Conservation (phyloP, 2,329 filamentous ascomycete species). For the Shiraia sp. region DNA sequence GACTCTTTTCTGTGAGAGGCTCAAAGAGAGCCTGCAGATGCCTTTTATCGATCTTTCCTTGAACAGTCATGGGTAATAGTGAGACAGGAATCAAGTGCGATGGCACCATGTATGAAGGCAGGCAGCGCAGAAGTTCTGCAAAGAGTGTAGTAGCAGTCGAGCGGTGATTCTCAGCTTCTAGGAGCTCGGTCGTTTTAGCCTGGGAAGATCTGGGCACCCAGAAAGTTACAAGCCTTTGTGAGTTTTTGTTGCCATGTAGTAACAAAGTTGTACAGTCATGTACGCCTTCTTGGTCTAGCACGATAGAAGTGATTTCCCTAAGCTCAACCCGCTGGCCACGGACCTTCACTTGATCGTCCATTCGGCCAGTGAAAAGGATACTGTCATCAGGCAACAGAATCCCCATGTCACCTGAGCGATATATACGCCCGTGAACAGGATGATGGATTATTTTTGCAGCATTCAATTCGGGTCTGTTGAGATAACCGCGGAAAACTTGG, state of each 20-base stretch:
- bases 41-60: constrained; percentile 73
- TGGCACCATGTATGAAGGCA: constrained; percentile 82
- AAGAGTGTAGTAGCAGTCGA: constrained; percentile 53
- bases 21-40: constrained; percentile 56
- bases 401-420: constrained; percentile 81
- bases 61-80: constrained; percentile 69
- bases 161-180: constrained; percentile 43
- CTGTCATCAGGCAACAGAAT: constrained; percentile 77
- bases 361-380: constrained; percentile 71
- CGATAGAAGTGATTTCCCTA: constrained; percentile 69
- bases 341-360: constrained; percentile 81
- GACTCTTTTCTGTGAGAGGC: constrained; percentile 49
- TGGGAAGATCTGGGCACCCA: constrained; percentile 57
- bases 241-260: constrained; percentile 48
- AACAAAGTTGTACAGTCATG: constrained; percentile 68
- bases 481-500: constrained; percentile 75
- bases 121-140: constrained; percentile 54
- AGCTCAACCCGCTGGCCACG: constrained; percentile 80
- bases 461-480: constrained; percentile 67
- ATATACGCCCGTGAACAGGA: constrained; percentile 70
- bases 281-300: constrained; percentile 59
- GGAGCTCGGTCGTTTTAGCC: constrained; percentile 36
- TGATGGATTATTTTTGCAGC: constrained; percentile 70
- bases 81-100: constrained; percentile 72
- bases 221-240: constrained; percentile 67